Evolutionary conservation across 176 grass and related monocot genomes (phyloP).

Genomic region (Oryza australiensis): DNA sequence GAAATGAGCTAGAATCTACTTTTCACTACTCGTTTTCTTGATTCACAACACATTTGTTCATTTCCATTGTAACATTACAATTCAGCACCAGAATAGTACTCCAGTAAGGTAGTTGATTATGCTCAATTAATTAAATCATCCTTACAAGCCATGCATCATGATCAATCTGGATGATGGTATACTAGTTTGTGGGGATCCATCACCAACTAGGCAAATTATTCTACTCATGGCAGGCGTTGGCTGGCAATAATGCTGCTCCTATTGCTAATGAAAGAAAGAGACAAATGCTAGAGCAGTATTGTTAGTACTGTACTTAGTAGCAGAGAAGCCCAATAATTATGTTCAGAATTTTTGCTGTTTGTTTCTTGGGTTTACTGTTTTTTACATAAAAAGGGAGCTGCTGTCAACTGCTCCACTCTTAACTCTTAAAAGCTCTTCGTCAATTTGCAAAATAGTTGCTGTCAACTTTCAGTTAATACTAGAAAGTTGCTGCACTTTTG

Average conservation of each 20-base stretch:
- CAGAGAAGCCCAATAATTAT: not conserved
- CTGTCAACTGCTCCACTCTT: not conserved
- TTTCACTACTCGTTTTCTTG: too few species aligned
- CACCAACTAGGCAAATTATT: not conserved
- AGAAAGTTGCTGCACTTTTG: not conserved
- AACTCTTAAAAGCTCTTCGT: not conserved
- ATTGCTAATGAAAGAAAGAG: not conserved
- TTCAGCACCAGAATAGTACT: not conserved
- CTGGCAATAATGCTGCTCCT: not conserved
- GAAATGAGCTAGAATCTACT: too few species aligned
- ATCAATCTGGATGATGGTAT: not conserved
- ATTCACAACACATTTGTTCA: too few species aligned
- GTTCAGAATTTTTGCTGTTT: not conserved
- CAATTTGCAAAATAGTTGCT: too few species aligned
- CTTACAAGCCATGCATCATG: not conserved
- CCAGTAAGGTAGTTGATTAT: not conserved
- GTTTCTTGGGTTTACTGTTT: not conserved
- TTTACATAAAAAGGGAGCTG: not conserved
- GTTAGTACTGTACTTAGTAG: not conserved
- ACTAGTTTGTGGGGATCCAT: not conserved
- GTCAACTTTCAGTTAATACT: not conserved
- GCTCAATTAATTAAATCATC: constrained; percentile 1
- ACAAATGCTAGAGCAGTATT: not conserved
- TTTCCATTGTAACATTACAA: not conserved
- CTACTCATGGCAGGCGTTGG: not conserved